Evolutionary conservation across 2,329 filamentous ascomycete genomes (phyloP), one percentile per base, ranked within the genome.

Genomic region (Cyphellophora europaea): DNA sequence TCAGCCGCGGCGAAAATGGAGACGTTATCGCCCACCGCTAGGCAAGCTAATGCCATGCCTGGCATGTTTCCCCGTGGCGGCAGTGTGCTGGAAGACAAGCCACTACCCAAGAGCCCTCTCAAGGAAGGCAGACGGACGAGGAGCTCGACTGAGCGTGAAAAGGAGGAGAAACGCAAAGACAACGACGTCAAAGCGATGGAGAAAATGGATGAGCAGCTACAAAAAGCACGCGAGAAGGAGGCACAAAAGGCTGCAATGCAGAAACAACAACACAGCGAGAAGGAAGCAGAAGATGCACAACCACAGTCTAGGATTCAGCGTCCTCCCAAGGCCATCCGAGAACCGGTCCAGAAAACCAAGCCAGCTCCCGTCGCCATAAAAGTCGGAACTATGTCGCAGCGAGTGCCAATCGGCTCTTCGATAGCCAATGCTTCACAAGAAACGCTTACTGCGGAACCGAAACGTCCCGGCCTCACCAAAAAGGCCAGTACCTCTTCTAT

Each of bases 401-500:
- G 61, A 29, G 59, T 67, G 25, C 58, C 63, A 5, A 37, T 64
- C 6, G 54, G 55, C 25, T 74, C 72, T 40, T 71, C 68, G 30
- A 62, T 69, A 11, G 58, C 77, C 23, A 67, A 77, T 3, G 69
- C 77, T 3, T 60, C 74, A 11, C 72, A 77, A 38, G 80, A 81
- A 38, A 67, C 67, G 10, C 57, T 70, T 51, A 43, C 70, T 52
- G 51, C 72, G 56, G 54, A 62, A 56, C 43, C 63, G 2, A 72
- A 70, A 46, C 56, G 53, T 23, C 45, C 61, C 8, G 59, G 57
- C 13, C 42, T 71, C 19, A 72, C 66, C 42, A 75, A 71, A 54
- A 88, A 86, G 54, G 63, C 74, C 2, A 86, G 81, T 56, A 77
- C 79, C 42, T 61, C 71, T 3, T 47, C 44, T 10, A 18, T 47